These are phyloP conservation scores for Suillus americanus DNA, from an alignment of 768 basidiomycete species.

Conservation along the genomic window DNA sequence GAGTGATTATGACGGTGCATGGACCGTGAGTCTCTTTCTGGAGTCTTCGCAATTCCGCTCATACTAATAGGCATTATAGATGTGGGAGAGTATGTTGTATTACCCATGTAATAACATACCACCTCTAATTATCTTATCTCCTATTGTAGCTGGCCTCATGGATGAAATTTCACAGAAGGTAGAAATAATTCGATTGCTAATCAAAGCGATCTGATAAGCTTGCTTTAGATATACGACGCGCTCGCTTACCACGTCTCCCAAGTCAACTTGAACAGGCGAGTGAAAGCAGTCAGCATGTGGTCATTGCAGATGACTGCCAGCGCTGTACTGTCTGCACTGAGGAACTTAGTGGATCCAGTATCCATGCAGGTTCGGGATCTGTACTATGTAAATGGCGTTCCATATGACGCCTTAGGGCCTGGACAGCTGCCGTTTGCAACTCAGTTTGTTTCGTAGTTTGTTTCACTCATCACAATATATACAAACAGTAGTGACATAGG, in stretches of 20 bases:
- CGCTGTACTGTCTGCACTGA: conserved; percentile 77
- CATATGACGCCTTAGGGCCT: conserved; percentile 31
- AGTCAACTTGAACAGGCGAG: conserved; percentile 83
- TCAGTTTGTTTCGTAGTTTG: too few species aligned
- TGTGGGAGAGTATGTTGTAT: conserved; percentile 82
- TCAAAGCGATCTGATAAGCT: not conserved
- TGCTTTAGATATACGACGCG: conserved; percentile 78
- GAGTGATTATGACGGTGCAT: conserved; percentile 90
- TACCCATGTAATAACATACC: not conserved
- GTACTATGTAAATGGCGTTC: conserved; percentile 31
- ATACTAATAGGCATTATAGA: conserved; percentile 42
- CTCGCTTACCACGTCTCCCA: conserved; percentile 94
- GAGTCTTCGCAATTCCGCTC: conserved; percentile 7
- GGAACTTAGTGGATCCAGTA: conserved; percentile 73
- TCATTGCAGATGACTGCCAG: conserved; percentile 91
- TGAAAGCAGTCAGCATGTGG: conserved; percentile 92
- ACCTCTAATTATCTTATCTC: conserved; percentile 11
- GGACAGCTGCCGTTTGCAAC: too few species aligned
- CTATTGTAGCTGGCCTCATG: conserved; percentile 77
- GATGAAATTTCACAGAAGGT: conserved; percentile 86
- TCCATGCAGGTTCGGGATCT: conserved; percentile 27
- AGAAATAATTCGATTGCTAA: not conserved
- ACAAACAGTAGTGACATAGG: too few species aligned
- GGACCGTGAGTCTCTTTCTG: conserved; percentile 68
- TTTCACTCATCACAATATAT: too few species aligned